Percentiles rank a stretch among this genome's conserved stretches.
These are phyloP conservation scores for Lanmaoa rubissima DNA, from an alignment of 768 basidiomycete species.

Conservation along the genomic window DNA sequence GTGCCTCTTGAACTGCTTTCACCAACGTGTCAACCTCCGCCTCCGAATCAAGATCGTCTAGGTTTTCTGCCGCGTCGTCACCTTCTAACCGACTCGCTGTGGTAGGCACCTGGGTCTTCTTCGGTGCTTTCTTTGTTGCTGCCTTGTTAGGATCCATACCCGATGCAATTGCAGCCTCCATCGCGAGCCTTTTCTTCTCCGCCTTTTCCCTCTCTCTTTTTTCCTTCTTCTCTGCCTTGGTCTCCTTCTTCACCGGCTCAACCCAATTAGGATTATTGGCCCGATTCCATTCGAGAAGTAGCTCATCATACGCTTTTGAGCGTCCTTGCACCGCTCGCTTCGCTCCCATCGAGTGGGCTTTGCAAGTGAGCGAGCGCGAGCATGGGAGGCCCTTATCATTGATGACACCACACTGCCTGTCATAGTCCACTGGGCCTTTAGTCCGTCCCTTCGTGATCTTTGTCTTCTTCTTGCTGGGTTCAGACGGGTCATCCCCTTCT, in stretches of 20 bases:
- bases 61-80: slow-evolving; percentile 65
- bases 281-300: slow-evolving; percentile 90
- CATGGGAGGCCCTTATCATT: slow-evolving; percentile 93
- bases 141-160: slow-evolving; percentile 50
- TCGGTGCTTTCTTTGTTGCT: slow-evolving; percentile 56
- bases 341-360: slow-evolving; percentile 96
- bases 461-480: slow-evolving; percentile 77
- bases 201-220: slow-evolving; percentile 77
- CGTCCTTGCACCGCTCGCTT: slow-evolving; percentile 91
- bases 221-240: slow-evolving; percentile 85
- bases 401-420: slow-evolving; percentile 95
- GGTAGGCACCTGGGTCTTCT: slow-evolving; percentile 57
- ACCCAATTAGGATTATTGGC: slow-evolving; percentile 86
- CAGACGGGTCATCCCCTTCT: slow-evolving; percentile 58
- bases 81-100: slow-evolving; percentile 51
- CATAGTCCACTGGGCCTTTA: slow-evolving; percentile 86
- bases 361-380: slow-evolving; percentile 94
- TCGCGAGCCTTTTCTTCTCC: slow-evolving; percentile 74
- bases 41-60: slow-evolving; percentile 82
- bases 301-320: slow-evolving; percentile 77
- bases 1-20: slow-evolving; percentile 55
- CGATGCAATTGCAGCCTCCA: slow-evolving; percentile 64
- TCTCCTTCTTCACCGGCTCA: slow-evolving; percentile 83
- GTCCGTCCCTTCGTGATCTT: slow-evolving; percentile 77
- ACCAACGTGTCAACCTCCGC: slow-evolving; percentile 78